Evolutionary conservation across 805 yeast species (phyloP), one percentile per base, ranked within the genome.

Genomic region (Tetrapisispora pingtungensis): DNA sequence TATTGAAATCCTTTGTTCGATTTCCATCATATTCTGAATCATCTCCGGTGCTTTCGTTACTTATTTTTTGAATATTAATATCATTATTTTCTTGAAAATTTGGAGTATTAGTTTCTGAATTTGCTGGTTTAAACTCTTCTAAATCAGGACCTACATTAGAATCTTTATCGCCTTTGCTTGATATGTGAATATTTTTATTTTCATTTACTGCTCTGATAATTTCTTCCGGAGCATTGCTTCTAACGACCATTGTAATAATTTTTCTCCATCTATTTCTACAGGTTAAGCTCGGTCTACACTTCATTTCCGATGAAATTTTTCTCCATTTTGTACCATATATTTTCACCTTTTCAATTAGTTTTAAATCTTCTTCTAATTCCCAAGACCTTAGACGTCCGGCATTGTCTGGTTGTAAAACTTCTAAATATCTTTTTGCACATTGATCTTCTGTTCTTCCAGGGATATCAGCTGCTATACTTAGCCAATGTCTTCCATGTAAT

Each of bases 191-290:
- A 37, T 62, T 64, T 48, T 72, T 69, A 10, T 75, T 67, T 20
- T 70, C 70, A 40, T 80, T 78, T 18, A 83, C 83, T 42, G 83
- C 86, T 44, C 64, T 62, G 53, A 71, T 72, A 37, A 84, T 75
- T 22, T 67, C 69, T 7, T 71, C 69, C 35, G 69, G 61, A 0
- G 89, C 87, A 51, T 74, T 73, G 28, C 81, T 81, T 58, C 84
- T 65, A 4, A 79, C 85, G 33, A 83, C 86, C 51, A 78, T 79
- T 1, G 89, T 82, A 46, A 83, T 81, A 30, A 86, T 75, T 56
- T 84, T 87, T 53, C 96, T 74, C 96, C 96, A 89, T 49, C 96
- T 72, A 64, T 89, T 89, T 49, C 97, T 70, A 61, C 96, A 88
- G 0, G 95, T 86, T 46, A 89, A 72, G 49, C 93, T 80, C 5